Evolutionary conservation across 2,329 filamentous ascomycete genomes (phyloP).

Genomic region (Ophiognomonia clavigignenti-juglandacearum): DNA sequence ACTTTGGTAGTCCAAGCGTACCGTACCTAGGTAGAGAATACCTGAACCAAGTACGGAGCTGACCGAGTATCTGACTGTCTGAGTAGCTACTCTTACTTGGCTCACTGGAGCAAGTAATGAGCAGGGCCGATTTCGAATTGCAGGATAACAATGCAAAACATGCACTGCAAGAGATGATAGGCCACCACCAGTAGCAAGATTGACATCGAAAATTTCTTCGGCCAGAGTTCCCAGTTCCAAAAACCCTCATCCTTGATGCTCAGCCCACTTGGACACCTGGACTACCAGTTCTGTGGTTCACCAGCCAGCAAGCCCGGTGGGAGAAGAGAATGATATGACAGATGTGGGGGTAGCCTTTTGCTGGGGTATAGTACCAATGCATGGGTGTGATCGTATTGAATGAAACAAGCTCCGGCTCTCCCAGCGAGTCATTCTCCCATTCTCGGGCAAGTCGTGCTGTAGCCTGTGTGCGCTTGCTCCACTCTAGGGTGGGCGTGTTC

Average conservation of each 20-base stretch:
- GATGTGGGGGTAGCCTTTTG: conserved; percentile 11
- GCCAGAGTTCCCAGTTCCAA: neutral
- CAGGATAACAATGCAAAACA: conserved; percentile 15
- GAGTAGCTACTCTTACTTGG: neutral
- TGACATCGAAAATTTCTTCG: conserved; percentile 5
- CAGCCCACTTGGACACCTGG: neutral
- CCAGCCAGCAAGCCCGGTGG: conserved; percentile 9
- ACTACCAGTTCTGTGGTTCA: neutral
- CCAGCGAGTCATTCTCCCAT: conserved; percentile 16
- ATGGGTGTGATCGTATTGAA: conserved; percentile 9
- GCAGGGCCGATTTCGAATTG: conserved; percentile 16
- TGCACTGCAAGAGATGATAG: conserved; percentile 7
- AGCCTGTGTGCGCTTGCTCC: neutral
- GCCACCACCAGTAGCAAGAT: conserved; percentile 5
- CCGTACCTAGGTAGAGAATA: neutral
- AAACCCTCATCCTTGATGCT: conserved; percentile 10
- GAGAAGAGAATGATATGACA: conserved; percentile 9
- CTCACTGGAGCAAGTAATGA: conserved; percentile 9
- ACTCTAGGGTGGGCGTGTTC: neutral
- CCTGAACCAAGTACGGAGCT: too few relatives aligned
- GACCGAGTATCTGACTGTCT: too few relatives aligned
- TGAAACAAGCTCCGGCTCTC: conserved; percentile 8
- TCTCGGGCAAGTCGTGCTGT: conserved; percentile 9
- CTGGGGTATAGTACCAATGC: conserved; percentile 5
- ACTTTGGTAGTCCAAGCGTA: neutral